Percentiles rank a stretch among this genome's conserved stretches.
These are phyloP conservation scores for Monosporascus sp. DNA, from an alignment of 2,329 filamentous ascomycete genomes.

Conservation along the genomic window DNA sequence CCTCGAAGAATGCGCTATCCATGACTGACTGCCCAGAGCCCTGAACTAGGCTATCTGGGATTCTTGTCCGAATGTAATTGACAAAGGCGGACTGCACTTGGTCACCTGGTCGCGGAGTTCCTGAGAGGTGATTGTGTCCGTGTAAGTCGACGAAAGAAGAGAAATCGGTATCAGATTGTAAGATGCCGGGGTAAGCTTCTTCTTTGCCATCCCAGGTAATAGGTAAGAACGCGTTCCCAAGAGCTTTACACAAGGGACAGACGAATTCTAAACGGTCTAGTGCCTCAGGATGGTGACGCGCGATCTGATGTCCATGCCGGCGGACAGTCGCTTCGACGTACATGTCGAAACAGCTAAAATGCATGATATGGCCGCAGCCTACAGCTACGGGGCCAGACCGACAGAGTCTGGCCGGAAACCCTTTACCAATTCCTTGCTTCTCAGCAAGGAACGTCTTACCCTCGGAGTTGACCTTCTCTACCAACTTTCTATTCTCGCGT, in stretches of 20 bases:
- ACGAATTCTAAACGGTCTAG: constrained; percentile 82
- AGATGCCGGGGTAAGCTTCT: constrained; percentile 71
- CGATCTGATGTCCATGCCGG: constrained; percentile 87
- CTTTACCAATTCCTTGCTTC: constrained; percentile 80
- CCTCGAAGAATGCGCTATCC: constrained; percentile 42
- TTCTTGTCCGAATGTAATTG: constrained; percentile 32
- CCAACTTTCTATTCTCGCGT: constrained; percentile 72
- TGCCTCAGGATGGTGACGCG: constrained; percentile 85
- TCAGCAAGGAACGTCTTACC: constrained; percentile 70
- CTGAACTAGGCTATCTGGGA: constrained; percentile 37
- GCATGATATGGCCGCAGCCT: constrained; percentile 97
- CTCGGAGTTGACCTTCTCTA: constrained; percentile 69
- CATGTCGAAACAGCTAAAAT: constrained; percentile 89
- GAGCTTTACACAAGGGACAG: constrained; percentile 91
- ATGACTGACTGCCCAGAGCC: constrained; percentile 31
- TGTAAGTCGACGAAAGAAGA: constrained; percentile 62
- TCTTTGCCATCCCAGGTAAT: constrained; percentile 94
- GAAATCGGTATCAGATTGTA: constrained; percentile 59
- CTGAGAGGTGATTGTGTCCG: constrained; percentile 5
- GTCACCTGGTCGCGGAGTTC: constrained; percentile 27
- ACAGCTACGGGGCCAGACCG: constrained; percentile 76
- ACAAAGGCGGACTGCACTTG: constrained; percentile 31
- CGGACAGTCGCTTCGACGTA: constrained; percentile 82
- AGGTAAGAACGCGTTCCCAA: constrained; percentile 91
- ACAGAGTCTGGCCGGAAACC: constrained; percentile 68